These are phyloP conservation scores for Aspergillus aculeatinus DNA, from an alignment of 2,329 filamentous ascomycete species.

Conservation along the genomic window DNA sequence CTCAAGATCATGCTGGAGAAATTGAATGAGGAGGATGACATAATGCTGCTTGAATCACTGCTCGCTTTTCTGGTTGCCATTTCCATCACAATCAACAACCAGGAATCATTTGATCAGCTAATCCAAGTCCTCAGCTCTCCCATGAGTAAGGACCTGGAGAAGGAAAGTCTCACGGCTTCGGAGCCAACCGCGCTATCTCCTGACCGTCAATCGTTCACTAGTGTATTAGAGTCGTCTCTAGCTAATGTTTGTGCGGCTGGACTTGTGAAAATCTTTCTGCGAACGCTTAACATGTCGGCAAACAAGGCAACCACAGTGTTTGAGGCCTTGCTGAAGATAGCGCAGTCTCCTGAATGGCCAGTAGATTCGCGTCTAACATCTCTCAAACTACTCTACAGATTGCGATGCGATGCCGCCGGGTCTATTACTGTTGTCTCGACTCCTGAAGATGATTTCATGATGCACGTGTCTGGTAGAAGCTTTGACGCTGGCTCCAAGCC, in stretches of 20 bases:
- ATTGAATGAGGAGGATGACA: conserved; percentile 39
- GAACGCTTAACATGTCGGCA: conserved; percentile 65
- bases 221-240: conserved; percentile 33
- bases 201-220: conserved; percentile 32
- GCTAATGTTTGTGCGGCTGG: conserved; percentile 68
- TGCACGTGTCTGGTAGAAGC: conserved; percentile 68
- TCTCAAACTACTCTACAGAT: conserved; percentile 75
- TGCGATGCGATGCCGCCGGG: conserved; percentile 79
- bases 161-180: conserved; percentile 41
- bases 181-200: conserved; percentile 34
- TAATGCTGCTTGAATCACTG: conserved; percentile 40
- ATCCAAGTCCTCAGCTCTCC: conserved; percentile 35
- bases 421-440: conserved; percentile 69
- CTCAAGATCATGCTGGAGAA: conserved; percentile 33
- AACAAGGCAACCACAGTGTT: conserved; percentile 65
- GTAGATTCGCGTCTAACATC: conserved; percentile 70
- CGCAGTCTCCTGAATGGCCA: conserved; percentile 59
- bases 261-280: conserved; percentile 73
- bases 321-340: conserved; percentile 63
- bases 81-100: conserved; percentile 29
- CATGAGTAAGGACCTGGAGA: conserved; percentile 36
- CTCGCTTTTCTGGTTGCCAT: conserved; percentile 40
- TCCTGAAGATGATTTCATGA: conserved; percentile 71
- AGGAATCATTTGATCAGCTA: conserved; percentile 33
- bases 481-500: conserved; percentile 49